These are phyloP conservation scores for Neurospora sp. DNA, from an alignment of 495 filamentous ascomycete genomes.

Conservation along the genomic window DNA sequence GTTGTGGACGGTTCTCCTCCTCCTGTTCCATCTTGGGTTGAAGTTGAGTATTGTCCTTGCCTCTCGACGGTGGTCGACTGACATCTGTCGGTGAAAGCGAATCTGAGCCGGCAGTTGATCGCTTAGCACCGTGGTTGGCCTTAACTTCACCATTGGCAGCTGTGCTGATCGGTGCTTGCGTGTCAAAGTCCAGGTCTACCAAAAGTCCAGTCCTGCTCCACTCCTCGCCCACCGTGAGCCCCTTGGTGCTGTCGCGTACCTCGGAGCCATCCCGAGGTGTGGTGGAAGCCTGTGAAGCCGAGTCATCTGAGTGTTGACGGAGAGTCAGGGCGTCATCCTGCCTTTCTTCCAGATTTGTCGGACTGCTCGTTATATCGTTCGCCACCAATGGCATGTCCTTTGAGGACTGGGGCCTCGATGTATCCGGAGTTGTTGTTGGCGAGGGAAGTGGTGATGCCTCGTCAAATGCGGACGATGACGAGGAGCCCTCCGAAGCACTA, in stretches of 20 bases:
- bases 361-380: slow-evolving; percentile 1
- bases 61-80: background rate
- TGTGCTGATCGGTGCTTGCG: slow-evolving; percentile 8
- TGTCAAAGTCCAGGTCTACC: slow-evolving; percentile 26
- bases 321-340: slow-evolving; percentile 19
- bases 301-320: slow-evolving; percentile 8
- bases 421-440: slow-evolving; percentile 34
- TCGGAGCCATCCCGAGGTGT: slow-evolving; percentile 15
- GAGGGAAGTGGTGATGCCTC: slow-evolving; percentile 32
- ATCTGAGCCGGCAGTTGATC: background rate
- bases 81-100: background rate
- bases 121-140: background rate
- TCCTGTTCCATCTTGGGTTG: background rate
- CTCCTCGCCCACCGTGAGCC: slow-evolving; percentile 13
- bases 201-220: slow-evolving; percentile 28
- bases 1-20: background rate
- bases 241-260: background rate
- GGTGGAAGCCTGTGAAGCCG: slow-evolving; percentile 11
- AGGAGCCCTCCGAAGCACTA: slow-evolving; percentile 32
- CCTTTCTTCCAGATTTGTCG: background rate
- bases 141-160: background rate
- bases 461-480: slow-evolving; percentile 32
- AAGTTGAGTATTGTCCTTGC: background rate
- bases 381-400: slow-evolving; percentile 17
- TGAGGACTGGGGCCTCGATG: slow-evolving; percentile 34